A percentile compares a stretch with the other conserved stretches of the same genome.
These are phyloP conservation scores for Fusarium robinianum DNA, from an alignment of 2,329 filamentous ascomycete genomes.

Conservation along the genomic window DNA sequence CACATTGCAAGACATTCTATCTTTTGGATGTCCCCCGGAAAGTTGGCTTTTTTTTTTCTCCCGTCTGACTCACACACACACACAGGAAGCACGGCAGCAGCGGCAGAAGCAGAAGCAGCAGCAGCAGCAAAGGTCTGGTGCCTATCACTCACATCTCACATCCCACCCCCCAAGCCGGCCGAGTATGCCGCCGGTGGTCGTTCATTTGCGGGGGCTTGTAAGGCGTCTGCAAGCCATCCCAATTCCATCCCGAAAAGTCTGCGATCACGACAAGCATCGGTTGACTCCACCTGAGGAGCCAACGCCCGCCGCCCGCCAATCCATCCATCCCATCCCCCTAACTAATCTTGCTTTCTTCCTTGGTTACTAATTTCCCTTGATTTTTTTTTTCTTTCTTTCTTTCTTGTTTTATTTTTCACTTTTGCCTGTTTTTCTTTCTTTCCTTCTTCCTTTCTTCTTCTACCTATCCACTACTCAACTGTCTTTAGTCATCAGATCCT, in stretches of 20 bases:
- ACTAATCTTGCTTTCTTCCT: conserved; percentile 11
- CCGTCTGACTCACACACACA: too few species aligned
- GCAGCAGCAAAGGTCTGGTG: not conserved
- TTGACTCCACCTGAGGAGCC: conserved; percentile 25
- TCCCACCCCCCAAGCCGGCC: too few species aligned
- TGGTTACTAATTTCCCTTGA: not conserved
- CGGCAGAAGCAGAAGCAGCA: not conserved
- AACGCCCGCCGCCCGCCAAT: not conserved
- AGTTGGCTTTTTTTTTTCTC: too few species aligned
- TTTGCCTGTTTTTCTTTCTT: not conserved
- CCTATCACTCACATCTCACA: not conserved
- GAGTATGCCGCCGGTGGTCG: conserved; percentile 12
- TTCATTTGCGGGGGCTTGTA: conserved; percentile 22
- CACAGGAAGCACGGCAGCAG: conserved; percentile 9
- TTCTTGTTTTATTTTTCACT: not conserved
- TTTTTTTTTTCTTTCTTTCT: not conserved
- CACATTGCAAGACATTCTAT: too few species aligned
- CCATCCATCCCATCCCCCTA: not conserved
- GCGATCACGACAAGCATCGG: conserved; percentile 32
- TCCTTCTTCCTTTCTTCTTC: not conserved
- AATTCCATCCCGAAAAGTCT: conserved; percentile 26
- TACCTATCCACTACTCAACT: not conserved
- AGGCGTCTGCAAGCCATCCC: conserved; percentile 9
- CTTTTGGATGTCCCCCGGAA: too few species aligned
- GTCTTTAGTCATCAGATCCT: not conserved